Evolutionary conservation across 192 early-diverging fungal genomes (phyloP).

Genomic region (Thoreauomyces humboldtii): DNA sequence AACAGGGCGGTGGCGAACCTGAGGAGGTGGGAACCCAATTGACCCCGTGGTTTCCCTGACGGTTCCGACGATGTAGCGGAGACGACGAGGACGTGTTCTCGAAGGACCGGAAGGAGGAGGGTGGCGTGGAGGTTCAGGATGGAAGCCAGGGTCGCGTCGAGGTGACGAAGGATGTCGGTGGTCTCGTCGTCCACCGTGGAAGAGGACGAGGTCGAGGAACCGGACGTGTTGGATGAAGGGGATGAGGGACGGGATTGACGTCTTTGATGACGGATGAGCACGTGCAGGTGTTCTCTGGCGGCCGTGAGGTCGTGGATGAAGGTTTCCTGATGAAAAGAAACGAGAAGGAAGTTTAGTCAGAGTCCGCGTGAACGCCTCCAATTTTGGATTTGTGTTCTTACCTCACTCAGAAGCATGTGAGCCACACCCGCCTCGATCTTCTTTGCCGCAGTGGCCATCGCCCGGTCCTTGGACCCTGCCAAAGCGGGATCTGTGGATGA

Average conservation of each 20-base stretch:
- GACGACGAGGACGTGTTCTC: no score
- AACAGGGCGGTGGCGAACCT: conserved; percentile 3
- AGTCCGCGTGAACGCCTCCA: background rate
- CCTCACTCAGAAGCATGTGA: conserved; percentile 11
- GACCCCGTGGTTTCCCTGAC: no score
- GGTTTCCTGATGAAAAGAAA: conserved; percentile 3
- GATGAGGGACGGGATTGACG: background rate
- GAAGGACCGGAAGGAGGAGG: background rate
- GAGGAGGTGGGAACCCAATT: background rate
- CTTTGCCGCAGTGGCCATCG: background rate
- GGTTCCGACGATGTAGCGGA: no score
- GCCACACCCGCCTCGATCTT: conserved; percentile 1
- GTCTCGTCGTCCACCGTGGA: background rate
- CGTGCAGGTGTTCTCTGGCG: background rate
- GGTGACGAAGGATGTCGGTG: background rate
- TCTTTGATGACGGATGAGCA: background rate
- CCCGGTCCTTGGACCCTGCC: background rate
- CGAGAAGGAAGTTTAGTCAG: background rate
- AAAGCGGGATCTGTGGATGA: no score
- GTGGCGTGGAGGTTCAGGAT: background rate
- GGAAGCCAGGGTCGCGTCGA: background rate
- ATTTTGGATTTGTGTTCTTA: background rate
- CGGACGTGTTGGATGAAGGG: background rate
- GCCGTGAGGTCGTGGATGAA: conserved; percentile 3
- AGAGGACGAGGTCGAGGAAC: background rate